Evolutionary conservation across 2,329 filamentous ascomycete genomes (phyloP), one percentile per base, ranked within the genome.

Genomic region (Paecilomyces niveus): DNA sequence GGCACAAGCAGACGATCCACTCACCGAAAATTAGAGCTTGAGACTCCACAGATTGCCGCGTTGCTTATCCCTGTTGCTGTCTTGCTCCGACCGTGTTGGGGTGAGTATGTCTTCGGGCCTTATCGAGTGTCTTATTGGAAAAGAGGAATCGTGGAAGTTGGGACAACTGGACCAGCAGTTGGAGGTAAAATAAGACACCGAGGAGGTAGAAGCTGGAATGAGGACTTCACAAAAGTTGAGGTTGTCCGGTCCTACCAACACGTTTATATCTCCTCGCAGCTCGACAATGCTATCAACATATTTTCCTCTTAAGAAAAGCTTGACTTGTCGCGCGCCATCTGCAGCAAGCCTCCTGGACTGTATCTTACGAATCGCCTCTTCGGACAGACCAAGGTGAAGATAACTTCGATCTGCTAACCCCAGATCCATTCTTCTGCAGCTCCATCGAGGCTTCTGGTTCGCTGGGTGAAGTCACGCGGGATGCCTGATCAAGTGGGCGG

Each of bases 301-400:
- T 53, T 26, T 8, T 24, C 51, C n/a, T 6, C 6, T 29, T 9
- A 26, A 26, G 7, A 11, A 33, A 32, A 18, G 18, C 15, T 32
- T 35, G 21, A 32, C 18, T 53, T 56, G 7, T 52, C 45, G 60
- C 58, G 62, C 60, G 57, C 60, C n/a, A 58, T 57, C 57, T 63
- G 60, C 59, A 56, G 55, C 62, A 62, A 57, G 55, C 56, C 50
- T 50, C 57, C 55, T 57, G 24, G 53, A 24, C 33, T 24, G 39
- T 57, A 55, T 53, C 39, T 57, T 59, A 21, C 56, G 55, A 57
- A 55, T 57, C 57, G 59, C 33, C 56, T 52, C 39, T 45, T 45
- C 15, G 21, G 18, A 7, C n/a, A 18, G 15, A 18, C 39, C n/a
- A 45, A 9, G 39, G 10, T 9, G 39, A 45, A 9, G 7, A 45